phyloP scores from a whole-genome alignment of 257 asterid genomes.

The Lavandula angustifolia region DNA sequence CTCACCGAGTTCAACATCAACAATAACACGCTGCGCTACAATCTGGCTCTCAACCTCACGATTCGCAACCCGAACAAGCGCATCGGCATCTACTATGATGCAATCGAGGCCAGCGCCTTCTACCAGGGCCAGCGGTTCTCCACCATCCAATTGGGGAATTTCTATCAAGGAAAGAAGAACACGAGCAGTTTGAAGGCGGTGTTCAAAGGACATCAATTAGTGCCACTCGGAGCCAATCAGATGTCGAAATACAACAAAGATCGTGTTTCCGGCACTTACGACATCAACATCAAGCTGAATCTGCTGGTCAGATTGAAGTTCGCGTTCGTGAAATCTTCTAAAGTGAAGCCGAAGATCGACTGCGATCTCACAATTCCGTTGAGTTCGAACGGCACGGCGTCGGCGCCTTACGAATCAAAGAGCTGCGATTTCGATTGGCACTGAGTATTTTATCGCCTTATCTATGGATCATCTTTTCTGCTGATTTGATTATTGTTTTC shows the following conservation, averaged over 20 bases:
- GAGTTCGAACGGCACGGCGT: conserved; percentile 43
- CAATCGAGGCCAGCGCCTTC: conserved; percentile 60
- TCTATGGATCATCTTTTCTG: background rate
- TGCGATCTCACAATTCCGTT: conserved; percentile 69
- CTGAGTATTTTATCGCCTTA: conserved; percentile 28
- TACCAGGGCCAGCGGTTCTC: conserved; percentile 60
- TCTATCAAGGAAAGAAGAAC: conserved; percentile 66
- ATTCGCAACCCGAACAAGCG: conserved; percentile 83
- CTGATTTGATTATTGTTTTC: background rate
- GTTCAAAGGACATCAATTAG: conserved; percentile 44
- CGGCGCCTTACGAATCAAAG: conserved; percentile 41
- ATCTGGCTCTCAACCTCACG: conserved; percentile 63
- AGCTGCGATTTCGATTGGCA: conserved; percentile 75
- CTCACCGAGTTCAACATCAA: conserved; percentile 55
- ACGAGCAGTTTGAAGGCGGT: conserved; percentile 39
- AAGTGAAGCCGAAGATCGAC: conserved; percentile 63
- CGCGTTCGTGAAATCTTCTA: conserved; percentile 46
- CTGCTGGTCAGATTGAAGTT: conserved; percentile 53
- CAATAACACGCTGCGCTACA: conserved; percentile 63
- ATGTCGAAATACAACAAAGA: conserved; percentile 41
- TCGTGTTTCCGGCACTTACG: conserved; percentile 34
- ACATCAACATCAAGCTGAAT: conserved; percentile 54
- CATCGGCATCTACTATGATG: conserved; percentile 80
- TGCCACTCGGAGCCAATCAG: conserved; percentile 42
- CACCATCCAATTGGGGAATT: conserved; percentile 35